Base-by-base conservation (phyloP, 2,329 filamentous ascomycete genomes). In the Botrytis fabae region DNA sequence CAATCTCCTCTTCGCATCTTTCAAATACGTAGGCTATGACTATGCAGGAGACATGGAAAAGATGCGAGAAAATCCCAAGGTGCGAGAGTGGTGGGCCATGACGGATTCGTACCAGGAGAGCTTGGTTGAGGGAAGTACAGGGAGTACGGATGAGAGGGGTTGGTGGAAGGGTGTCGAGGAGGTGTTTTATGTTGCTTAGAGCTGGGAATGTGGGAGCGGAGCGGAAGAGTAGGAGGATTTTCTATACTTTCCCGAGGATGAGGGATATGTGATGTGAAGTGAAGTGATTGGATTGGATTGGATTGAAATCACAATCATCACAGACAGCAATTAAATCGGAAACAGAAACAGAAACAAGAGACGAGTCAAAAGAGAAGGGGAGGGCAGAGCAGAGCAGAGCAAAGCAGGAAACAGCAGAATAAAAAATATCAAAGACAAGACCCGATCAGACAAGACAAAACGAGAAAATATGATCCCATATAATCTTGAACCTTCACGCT, bases 21-120 rank as follows among this genome's bases (percentile, higher is more conserved):
- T 94, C 85, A 94, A 93, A 81, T 95, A 95, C 78, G 85, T 92
- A n/a, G 93, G 93, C 0, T 87, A 87, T 74, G 87, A 93, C 75
- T 94, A 88, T 74, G 89, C 88, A 3, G 90, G 85, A 16, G 93
- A 95, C 79, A 95, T 95, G 93, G 86, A 88, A 81, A 86, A 85
- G 75, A 94, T 95, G 92, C 85, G 86, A 1, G 89, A 88, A 73
- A 93, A 94, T 77, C 86, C 88, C 1, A 91, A 90, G 79, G 91
- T 95, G 48, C 86, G 89, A 72, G 90, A 92, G 81, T 95, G 93
- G 93, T 95, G 92, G 92, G 84, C 84, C 73, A 91, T 95, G 89
- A 95, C 93, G 68, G 93, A 95, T 81, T 85, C 85, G 22, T 93
- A 90, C 85, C 93, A 95, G 83, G 90, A 89, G 81, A 86, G 85